Evolutionary conservation across 345 rosid species (phyloP), one percentile per base, ranked within the genome.

Genomic region (Arabidopsis arenosa): DNA sequence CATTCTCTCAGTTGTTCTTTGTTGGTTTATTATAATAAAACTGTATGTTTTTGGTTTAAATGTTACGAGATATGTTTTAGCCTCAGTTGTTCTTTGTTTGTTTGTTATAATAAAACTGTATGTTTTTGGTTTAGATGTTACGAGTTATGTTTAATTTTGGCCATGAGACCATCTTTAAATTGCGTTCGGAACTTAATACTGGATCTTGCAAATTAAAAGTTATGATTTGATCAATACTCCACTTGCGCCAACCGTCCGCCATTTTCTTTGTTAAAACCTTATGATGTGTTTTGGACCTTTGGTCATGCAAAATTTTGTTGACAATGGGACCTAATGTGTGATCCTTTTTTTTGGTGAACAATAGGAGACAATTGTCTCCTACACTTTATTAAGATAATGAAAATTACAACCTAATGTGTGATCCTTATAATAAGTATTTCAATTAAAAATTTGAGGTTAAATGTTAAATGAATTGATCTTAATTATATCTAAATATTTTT

Each of bases 101-200:
- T 35, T 66, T 49, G 2, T 23, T 21, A 51, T 9, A 65, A 32
- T 47, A 47, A 45, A 15, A 48, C 0, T 15, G 41, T 41, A 8
- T 28, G 68, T 28, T 23, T 44, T 30, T 28, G 7, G 13, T 63
- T 63, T 26, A 26, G 4, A 63, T 63, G 26, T 44, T 43, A 63
- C 37, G 39, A n/a, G 28, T 32, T 15, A 30, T 47, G 40, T 28
- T 18, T 18, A 18, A 18, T 18, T 32, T 28, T 9, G 26, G 26
- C 66, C 7, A 14, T 23, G 11, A 63, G 17, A 23, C 33, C 37
- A 63, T 45, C 26, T 63, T 44, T 14, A 43, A 63, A 45, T 63
- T 30, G 3, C 26, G 53, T 28, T 63, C 23, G 8, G 53, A 41
- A 13, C 2, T 43, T 63, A 43, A 26, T 63, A 62, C 35, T 26